phyloP scores from a whole-genome alignment of 179 eudicot genomes.

The Silene noctiflora region DNA sequence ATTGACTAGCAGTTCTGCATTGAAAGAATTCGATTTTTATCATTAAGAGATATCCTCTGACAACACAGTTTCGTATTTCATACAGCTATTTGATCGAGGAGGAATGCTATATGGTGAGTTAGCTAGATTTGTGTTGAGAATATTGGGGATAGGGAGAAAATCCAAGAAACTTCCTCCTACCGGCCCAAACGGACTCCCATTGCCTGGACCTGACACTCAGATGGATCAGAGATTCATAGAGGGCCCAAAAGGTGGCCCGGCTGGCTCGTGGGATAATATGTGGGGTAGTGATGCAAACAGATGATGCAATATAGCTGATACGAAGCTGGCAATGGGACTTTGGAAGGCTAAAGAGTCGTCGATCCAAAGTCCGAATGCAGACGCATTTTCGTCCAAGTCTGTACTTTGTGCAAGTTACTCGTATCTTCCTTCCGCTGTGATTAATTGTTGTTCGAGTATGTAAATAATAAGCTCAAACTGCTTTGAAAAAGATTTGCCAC shows the following conservation, averaged over 20 bases:
- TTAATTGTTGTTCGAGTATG: not conserved
- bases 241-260: conserved; percentile 54
- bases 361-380: not conserved
- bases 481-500: not conserved
- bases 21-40: no score
- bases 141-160: conserved; percentile 56
- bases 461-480: conserved; percentile 5
- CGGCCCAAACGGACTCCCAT: conserved; percentile 45
- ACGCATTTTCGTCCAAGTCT: not conserved
- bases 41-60: not conserved
- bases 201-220: conserved; percentile 44
- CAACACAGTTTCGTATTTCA: not conserved
- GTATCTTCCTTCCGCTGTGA: not conserved
- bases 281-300: conserved; percentile 45
- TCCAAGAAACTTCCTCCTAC: conserved; percentile 46
- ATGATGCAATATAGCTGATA: conserved; percentile 15
- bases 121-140: conserved; percentile 77
- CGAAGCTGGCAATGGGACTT: not conserved
- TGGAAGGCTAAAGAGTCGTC: conserved; percentile 8
- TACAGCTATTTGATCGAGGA: conserved; percentile 77
- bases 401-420: not conserved
- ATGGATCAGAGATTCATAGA: conserved; percentile 43
- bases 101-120: conserved; percentile 83
- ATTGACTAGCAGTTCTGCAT: no score
- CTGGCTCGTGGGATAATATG: conserved; percentile 66